phyloP scores from a whole-genome alignment of 148 eudicot genomes.

The Camellia granthamiana region DNA sequence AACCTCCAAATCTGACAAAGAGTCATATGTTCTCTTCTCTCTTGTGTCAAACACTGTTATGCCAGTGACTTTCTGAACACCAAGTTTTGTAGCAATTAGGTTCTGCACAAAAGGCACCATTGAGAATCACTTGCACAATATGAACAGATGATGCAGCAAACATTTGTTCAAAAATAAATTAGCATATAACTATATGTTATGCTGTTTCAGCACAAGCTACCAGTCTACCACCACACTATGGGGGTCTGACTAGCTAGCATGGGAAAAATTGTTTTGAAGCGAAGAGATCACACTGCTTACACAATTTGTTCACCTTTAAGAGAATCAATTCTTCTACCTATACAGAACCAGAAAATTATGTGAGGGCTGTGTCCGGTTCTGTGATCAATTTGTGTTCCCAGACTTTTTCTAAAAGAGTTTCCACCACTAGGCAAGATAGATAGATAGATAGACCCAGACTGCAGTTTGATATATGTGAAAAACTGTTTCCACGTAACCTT shows the following conservation, averaged over 20 bases:
- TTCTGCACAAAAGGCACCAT: slow-evolving; percentile 54
- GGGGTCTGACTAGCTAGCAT: background rate
- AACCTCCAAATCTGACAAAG: slow-evolving; percentile 86
- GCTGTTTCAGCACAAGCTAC: background rate
- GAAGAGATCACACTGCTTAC: background rate
- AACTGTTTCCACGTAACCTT: background rate
- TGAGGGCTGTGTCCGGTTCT: too few relatives aligned
- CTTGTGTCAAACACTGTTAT: slow-evolving; percentile 78
- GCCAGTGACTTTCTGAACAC: slow-evolving; percentile 94
- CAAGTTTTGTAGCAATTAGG: slow-evolving; percentile 78
- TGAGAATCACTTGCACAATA: background rate
- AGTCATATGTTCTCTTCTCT: slow-evolving; percentile 84
- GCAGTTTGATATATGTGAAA: background rate
- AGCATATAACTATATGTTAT: background rate
- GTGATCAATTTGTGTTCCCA: too few relatives aligned
- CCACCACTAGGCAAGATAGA: background rate
- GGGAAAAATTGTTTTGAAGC: background rate
- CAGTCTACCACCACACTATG: background rate
- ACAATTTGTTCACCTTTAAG: background rate
- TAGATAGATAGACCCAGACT: background rate
- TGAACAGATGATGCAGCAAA: background rate
- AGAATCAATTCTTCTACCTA: too few relatives aligned
- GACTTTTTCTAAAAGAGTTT: background rate
- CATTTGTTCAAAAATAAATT: background rate
- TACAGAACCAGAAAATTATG: too few relatives aligned